Base-by-base conservation (phyloP, 2,329 filamentous ascomycete genomes). In the Colletotrichum sublineola region DNA sequence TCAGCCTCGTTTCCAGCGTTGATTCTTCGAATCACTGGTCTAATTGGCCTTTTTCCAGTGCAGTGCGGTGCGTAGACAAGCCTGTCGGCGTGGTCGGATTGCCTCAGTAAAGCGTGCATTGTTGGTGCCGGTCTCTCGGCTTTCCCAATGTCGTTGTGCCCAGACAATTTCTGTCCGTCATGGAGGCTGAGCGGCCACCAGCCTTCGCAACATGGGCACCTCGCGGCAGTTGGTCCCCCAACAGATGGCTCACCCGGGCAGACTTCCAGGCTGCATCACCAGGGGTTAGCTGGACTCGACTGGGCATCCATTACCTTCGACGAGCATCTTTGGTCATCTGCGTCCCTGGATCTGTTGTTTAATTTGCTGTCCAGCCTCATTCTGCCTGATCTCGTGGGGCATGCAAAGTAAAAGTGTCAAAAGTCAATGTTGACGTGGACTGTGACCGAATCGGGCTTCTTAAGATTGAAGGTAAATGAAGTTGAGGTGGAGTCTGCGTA, bases 191-290 rank as follows among this genome's bases (percentile, higher is more conserved):
- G 55, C 66, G 65, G 60, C 38, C 46, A 46, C 46, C 60, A 65
- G 66, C 70, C 66, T 61, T 60, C 46, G 33, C 66, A 70, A 61
- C 66, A 50, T 57, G 66, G 70, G 70, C 70, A 72, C 46, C 61
- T 72, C 53, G 60, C 53, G 46, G 66, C 68, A 68, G 64, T n/a
- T 20, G 20, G 31, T 52, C 58, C 44, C 67, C 68, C 56, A 61
- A 63, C 63, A 24, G 18, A 61, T 48, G 63, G 52, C 58, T 63
- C 53, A 60, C 44, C 53, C 55, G 65, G 69, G 65, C 58, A 58
- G 46, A 61, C 53, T 61, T 61, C 36, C 60, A 73, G 66, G 70
- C 66, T 58, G 60, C 66, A 72, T 69, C 66, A 24, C 69, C 48
- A 55, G 69, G 58, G 55, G 38, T 48, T 48, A 55, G 61, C 66